These are phyloP conservation scores for Bombardia bombarda DNA, from an alignment of 495 filamentous ascomycete species.

Conservation along the genomic window DNA sequence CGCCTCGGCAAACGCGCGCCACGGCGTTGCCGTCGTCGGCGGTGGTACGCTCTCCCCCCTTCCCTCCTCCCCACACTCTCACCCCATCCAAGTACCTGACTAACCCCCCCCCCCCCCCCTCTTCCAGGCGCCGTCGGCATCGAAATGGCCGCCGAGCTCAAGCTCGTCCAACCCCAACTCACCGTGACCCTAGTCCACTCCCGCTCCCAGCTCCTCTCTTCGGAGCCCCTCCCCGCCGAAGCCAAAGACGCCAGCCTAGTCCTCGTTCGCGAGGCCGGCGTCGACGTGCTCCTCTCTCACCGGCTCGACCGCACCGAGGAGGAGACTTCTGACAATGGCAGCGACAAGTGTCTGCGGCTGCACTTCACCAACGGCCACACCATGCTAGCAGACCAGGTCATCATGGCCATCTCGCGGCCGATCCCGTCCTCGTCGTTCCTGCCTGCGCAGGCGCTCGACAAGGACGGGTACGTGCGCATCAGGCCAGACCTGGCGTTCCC, in stretches of 20 bases:
- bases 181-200: conserved; percentile 50
- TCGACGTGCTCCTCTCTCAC: conserved; percentile 47
- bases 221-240: conserved; percentile 59
- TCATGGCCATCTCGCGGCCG: conserved; percentile 51
- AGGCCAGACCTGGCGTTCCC: conserved; percentile 36
- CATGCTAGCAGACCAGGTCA: conserved; percentile 46
- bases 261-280: conserved; percentile 44
- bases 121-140: conserved; percentile 32
- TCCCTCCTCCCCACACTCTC: too few relatives aligned
- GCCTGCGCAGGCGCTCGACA: conserved; percentile 36
- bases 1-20: conserved; percentile 25
- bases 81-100: not conserved
- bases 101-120: not conserved
- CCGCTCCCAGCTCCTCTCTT: conserved; percentile 47
- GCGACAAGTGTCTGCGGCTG: conserved; percentile 29
- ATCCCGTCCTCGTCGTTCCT: conserved; percentile 49
- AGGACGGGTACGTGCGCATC: conserved; percentile 52
- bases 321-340: conserved; percentile 19
- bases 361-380: conserved; percentile 46
- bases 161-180: conserved; percentile 48
- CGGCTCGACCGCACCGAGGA: conserved; percentile 35
- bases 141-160: conserved; percentile 52
- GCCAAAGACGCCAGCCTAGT: conserved; percentile 47
- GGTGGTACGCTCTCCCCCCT: conserved; percentile 22
- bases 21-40: conserved; percentile 54